A percentile compares a stretch with the other conserved stretches of the same genome.
phyloP scores from a whole-genome alignment of 1,284 basidiomycete species.

The Malassezia pachydermatis region DNA sequence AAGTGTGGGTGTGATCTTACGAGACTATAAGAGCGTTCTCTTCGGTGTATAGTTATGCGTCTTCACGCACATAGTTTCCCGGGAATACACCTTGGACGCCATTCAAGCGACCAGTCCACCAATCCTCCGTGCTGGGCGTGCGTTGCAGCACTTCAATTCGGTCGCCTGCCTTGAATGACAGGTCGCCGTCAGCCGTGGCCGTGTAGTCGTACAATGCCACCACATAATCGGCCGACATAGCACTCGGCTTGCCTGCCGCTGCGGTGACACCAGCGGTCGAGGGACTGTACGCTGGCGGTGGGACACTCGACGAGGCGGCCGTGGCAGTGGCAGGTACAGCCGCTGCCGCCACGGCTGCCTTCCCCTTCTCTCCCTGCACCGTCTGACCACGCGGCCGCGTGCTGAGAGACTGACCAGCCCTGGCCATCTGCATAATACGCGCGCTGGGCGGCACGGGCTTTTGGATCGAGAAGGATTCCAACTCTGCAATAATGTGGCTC shows the following conservation, averaged over 20 bases:
- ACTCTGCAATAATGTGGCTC: constrained; percentile 62
- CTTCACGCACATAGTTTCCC: constrained; percentile 52
- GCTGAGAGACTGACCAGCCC: constrained; percentile 8
- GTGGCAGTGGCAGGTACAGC: background rate
- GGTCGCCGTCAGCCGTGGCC: constrained; percentile 68
- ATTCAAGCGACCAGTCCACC: constrained; percentile 89
- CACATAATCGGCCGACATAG: constrained; percentile 59
- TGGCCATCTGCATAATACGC: constrained; percentile 19
- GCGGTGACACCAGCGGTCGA: constrained; percentile 20
- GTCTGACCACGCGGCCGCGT: background rate
- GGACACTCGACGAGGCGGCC: constrained; percentile 40
- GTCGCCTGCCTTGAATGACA: constrained; percentile 85
- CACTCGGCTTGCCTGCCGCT: background rate
- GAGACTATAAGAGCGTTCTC: constrained; percentile 46
- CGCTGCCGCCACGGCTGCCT: background rate
- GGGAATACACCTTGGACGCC: constrained; percentile 86
- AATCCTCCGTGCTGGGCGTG: constrained; percentile 76
- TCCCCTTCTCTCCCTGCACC: background rate
- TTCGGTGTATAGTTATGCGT: constrained; percentile 28
- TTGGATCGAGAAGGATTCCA: constrained; percentile 37
- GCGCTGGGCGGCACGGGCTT: constrained; percentile 29
- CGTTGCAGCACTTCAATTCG: constrained; percentile 81
- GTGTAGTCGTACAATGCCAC: constrained; percentile 90
- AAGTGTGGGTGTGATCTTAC: constrained; percentile 42
- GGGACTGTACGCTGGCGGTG: constrained; percentile 45